Conservation (phyloP, 768 basidiomycete species). For the Leccinum imitatum region DNA sequence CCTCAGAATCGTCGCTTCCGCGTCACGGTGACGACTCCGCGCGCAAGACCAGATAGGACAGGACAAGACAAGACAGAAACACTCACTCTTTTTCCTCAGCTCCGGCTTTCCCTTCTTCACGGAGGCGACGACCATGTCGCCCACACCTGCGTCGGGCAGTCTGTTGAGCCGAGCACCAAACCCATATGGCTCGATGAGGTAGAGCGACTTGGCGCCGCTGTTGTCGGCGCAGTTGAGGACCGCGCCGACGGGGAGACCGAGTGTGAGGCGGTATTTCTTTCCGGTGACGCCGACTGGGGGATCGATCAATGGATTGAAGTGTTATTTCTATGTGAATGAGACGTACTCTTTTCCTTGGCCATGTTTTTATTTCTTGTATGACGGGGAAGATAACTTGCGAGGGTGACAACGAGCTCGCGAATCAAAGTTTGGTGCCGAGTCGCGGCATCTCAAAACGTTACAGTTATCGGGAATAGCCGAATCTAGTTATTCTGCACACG, state of each 20-base stretch:
- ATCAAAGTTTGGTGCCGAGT: constrained; percentile 25
- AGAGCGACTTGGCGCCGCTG: constrained; percentile 96
- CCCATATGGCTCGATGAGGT: constrained; percentile 92
- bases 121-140: constrained; percentile 93
- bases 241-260: constrained; percentile 91
- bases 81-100: constrained; percentile 97
- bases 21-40: neutral
- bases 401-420: neutral
- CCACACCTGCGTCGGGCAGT: constrained; percentile 93
- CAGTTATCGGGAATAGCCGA: constrained; percentile 16
- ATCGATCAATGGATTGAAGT: neutral
- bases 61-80: neutral
- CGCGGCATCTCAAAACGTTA: constrained; percentile 20
- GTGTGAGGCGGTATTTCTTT: constrained; percentile 94
- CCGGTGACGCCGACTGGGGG: constrained; percentile 63
- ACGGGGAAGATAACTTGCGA: constrained; percentile 3
- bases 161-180: constrained; percentile 97
- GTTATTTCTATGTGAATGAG: neutral
- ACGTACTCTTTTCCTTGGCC: constrained; percentile 28
- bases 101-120: constrained; percentile 99
- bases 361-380: constrained; percentile 10
- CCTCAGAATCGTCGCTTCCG: neutral
- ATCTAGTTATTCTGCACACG: neutral
- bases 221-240: constrained; percentile 99
- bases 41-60: neutral